Conservation (phyloP, 2,329 filamentous ascomycete species). For the Cercospora nicotianae region DNA sequence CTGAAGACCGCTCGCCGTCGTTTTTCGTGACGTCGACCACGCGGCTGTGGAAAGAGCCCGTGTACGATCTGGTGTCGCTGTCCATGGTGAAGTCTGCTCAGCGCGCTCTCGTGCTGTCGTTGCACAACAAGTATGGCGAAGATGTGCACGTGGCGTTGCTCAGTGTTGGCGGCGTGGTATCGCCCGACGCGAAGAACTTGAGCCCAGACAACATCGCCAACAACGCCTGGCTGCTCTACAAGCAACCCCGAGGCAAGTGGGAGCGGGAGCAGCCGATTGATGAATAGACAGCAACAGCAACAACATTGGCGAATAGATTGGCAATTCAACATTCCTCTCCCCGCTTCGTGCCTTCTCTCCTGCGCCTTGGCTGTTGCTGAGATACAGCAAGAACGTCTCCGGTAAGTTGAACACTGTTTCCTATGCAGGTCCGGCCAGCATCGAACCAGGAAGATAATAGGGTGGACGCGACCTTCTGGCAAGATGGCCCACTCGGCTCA, state of each 20-base stretch:
- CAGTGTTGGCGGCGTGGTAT: conserved; percentile 48
- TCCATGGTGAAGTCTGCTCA: conserved; percentile 55
- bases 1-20: conserved; percentile 43
- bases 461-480: too few species aligned
- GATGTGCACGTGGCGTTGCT: conserved; percentile 53
- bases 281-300: conserved; percentile 24
- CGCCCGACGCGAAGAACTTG: conserved; percentile 42
- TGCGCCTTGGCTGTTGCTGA: background rate
- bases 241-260: conserved; percentile 41
- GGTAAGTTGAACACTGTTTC: background rate
- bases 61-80: conserved; percentile 51
- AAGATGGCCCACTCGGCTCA: too few species aligned
- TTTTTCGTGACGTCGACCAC: conserved; percentile 53
- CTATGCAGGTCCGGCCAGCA: background rate
- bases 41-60: conserved; percentile 50
- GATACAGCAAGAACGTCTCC: background rate
- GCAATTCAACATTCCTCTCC: background rate
- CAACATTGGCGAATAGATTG: background rate
- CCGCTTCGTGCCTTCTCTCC: background rate
- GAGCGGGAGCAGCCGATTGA: conserved; percentile 45
- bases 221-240: conserved; percentile 48
- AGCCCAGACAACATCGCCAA: conserved; percentile 51
- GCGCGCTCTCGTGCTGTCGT: conserved; percentile 50
- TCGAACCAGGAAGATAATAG: too few species aligned
- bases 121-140: conserved; percentile 45